Percentiles rank a stretch among this genome's conserved stretches.
Evolutionary conservation across 768 basidiomycete species (phyloP).

Genomic region (Auricularia sp.): DNA sequence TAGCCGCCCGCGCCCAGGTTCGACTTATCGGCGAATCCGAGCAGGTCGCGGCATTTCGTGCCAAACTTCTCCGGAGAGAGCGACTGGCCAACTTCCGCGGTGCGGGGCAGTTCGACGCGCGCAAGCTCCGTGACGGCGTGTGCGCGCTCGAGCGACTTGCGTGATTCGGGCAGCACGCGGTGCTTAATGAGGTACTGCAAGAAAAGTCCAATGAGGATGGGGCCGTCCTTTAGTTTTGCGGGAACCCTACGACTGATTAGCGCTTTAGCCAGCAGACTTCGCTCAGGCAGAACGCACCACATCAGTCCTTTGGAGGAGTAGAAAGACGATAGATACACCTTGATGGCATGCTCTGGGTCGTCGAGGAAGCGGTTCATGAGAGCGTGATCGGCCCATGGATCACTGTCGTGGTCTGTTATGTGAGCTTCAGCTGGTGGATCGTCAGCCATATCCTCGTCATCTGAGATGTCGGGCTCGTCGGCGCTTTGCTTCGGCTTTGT

Average conservation of each 20-base stretch:
- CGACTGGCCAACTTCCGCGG: conserved; percentile 33
- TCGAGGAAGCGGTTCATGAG: conserved; percentile 41
- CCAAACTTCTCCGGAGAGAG: conserved; percentile 40
- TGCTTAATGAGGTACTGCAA: conserved; percentile 49
- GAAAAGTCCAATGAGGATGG: conserved; percentile 50
- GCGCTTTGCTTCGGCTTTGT: not conserved
- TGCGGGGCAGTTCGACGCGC: conserved; percentile 40
- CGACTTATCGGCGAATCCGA: conserved; percentile 24
- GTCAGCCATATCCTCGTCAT: conserved; percentile 9
- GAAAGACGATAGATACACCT: conserved; percentile 61
- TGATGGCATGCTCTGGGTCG: conserved; percentile 47
- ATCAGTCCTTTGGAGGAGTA: conserved; percentile 58
- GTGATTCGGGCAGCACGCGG: conserved; percentile 38
- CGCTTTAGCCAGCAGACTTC: conserved; percentile 2
- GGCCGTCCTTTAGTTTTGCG: conserved; percentile 40
- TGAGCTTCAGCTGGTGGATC: conserved; percentile 13
- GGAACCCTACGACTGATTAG: conserved; percentile 25
- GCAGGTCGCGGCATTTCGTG: conserved; percentile 36
- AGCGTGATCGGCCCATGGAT: not conserved
- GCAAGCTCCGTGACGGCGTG: conserved; percentile 28
- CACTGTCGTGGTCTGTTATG: conserved; percentile 14
- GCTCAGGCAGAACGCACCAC: conserved; percentile 37
- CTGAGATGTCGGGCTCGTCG: not conserved
- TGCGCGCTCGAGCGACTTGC: conserved; percentile 27
- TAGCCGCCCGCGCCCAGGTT: conserved; percentile 3